A percentile compares a stretch with the other conserved stretches of the same genome.
phyloP scores from a whole-genome alignment of 1,284 basidiomycete species.

The Coniophora puteana region DNA sequence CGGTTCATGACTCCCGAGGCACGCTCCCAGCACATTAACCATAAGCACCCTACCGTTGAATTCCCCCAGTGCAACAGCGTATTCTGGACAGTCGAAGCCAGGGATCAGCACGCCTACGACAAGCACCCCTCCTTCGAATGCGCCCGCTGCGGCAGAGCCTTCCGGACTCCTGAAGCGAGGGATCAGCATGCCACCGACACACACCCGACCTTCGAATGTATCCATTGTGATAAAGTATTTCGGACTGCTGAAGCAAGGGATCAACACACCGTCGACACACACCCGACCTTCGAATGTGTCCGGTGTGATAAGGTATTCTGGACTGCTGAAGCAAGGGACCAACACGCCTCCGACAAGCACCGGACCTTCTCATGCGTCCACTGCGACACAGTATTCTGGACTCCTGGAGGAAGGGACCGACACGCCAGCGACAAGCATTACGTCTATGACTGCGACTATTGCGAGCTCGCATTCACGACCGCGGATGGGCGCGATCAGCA shows the following conservation, averaged over 20 bases:
- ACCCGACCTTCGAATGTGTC: background rate
- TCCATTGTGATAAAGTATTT: background rate
- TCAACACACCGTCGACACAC: background rate
- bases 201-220: background rate
- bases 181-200: slow-evolving; percentile 6
- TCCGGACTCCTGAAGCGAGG: slow-evolving; percentile 10
- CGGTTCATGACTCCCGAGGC: background rate
- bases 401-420: background rate
- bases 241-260: background rate
- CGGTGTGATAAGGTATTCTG: slow-evolving; percentile 5
- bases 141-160: slow-evolving; percentile 14
- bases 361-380: background rate
- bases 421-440: background rate
- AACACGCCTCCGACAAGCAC: background rate
- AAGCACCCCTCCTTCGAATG: slow-evolving; percentile 19
- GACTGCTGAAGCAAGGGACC: background rate
- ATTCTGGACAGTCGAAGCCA: background rate
- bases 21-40: background rate
- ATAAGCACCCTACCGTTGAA: background rate
- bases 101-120: background rate
- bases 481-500: slow-evolving; percentile 11
- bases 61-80: background rate
- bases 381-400: background rate
- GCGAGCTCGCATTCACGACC: slow-evolving; percentile 8
- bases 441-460: slow-evolving; percentile 9